These are phyloP conservation scores for Chaetomium strumarium DNA, from an alignment of 2,329 filamentous ascomycete genomes.

Conservation along the genomic window DNA sequence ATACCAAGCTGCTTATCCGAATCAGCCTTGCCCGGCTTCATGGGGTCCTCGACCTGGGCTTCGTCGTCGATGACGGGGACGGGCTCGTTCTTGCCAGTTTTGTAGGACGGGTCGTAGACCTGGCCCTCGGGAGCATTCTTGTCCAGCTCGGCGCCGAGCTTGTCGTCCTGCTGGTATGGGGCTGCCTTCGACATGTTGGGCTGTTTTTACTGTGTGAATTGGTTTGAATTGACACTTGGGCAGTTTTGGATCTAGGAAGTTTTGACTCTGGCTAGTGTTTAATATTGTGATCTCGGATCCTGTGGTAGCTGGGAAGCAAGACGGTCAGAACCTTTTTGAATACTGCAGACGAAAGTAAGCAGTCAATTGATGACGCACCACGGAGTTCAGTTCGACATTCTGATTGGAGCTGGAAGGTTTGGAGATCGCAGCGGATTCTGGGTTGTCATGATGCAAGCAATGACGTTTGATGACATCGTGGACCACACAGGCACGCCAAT, in stretches of 20 bases:
- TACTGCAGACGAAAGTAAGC: too few species aligned
- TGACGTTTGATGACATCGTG: constrained; percentile 2
- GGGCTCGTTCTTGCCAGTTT: constrained; percentile 8
- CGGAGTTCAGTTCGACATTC: too few species aligned
- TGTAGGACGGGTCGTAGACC: constrained; percentile 20
- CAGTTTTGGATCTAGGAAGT: too few species aligned
- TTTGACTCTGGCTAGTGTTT: too few species aligned
- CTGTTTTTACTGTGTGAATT: neutral
- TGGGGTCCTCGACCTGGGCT: constrained; percentile 12
- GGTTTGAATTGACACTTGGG: neutral
- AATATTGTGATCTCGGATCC: too few species aligned
- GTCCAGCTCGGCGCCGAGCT: constrained; percentile 14
- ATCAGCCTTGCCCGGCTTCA: constrained; percentile 8
- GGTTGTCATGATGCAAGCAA: neutral
- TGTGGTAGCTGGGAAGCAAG: too few species aligned
- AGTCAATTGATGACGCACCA: too few species aligned
- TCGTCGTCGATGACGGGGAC: constrained; percentile 19
- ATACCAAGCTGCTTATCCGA: constrained; percentile 18
- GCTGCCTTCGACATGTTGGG: constrained; percentile 16
- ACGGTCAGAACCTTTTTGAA: too few species aligned
- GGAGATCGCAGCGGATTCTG: neutral
- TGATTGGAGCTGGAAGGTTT: neutral
- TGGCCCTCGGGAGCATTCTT: constrained; percentile 11
- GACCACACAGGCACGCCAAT: neutral
- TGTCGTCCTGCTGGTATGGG: constrained; percentile 14